phyloP scores from a whole-genome alignment of 1,284 basidiomycete species.

The Vanrija sp. region DNA sequence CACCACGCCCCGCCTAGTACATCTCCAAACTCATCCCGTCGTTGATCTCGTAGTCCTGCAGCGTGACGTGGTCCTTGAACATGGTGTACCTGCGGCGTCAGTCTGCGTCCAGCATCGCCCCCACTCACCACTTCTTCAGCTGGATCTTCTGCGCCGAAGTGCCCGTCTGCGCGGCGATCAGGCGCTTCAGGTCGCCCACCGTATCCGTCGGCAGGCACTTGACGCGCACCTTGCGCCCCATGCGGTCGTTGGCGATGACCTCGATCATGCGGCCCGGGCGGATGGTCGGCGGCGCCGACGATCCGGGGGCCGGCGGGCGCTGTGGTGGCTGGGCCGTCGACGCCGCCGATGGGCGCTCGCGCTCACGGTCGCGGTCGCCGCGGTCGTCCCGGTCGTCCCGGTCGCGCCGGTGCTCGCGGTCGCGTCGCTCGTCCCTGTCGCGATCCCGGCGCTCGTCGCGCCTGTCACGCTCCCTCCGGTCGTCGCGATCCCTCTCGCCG shows the following conservation, averaged over 20 bases:
- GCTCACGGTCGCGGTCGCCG: conserved; percentile 13
- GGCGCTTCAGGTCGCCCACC: conserved; percentile 91
- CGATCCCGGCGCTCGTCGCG: conserved; percentile 1
- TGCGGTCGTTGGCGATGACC: conserved; percentile 94
- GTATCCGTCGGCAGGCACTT: conserved; percentile 94
- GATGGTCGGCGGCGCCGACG: conserved; percentile 5
- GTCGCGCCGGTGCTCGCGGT: conserved; percentile 5
- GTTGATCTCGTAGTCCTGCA: conserved; percentile 89
- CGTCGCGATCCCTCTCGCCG: conserved; percentile 10
- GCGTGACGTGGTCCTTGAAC: conserved; percentile 91
- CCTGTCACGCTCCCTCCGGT: conserved; percentile 4
- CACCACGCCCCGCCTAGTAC: conserved; percentile 56
- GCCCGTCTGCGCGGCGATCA: conserved; percentile 94
- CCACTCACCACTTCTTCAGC: conserved; percentile 87
- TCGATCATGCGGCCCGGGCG: conserved; percentile 54
- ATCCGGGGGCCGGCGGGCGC: conserved; percentile 10
- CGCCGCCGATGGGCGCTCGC: not conserved
- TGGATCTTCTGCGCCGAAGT: conserved; percentile 81
- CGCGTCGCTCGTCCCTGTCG: conserved; percentile 5
- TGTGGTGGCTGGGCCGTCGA: not conserved
- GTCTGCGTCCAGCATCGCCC: not conserved
- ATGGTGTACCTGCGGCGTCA: conserved; percentile 69
- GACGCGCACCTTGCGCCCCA: conserved; percentile 91
- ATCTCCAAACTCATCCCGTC: conserved; percentile 93
- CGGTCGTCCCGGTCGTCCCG: not conserved